Base-by-base conservation (phyloP, 257 asterid genomes). In the Gynochthodes officinalis region DNA sequence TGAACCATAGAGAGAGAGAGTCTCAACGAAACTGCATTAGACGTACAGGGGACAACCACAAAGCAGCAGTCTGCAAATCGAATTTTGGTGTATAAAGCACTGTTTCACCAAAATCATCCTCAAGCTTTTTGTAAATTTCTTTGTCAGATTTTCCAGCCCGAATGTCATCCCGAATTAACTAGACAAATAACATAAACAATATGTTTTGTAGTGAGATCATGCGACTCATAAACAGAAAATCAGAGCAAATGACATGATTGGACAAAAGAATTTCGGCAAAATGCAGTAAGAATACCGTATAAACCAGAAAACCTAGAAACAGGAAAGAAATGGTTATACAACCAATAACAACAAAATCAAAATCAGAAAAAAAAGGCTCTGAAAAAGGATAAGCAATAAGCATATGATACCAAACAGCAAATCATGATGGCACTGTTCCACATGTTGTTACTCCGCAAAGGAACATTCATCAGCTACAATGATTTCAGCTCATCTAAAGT, bases 41-140 rank as follows among this genome's bases (percentile, higher is more conserved):
- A 85, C 96, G 79, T 60, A 94, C 98, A 79, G 98, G 98, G 46
- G 96, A 79, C 58, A 91, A 85, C 98, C 97, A 94, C 68, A 94
- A 75, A 42, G 93, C 97, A 65, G 97, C 97, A 66, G 97, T 94
- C 83, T 94, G 98, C 88, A 87, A 49, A 75, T 91, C 97, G 52
- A 94, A 94, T 67, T 91, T 94, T 44, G 99, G 99, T 66, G 88
- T 77, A 67, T 94, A 91, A 74, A 89, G 96, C 72, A 94, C 96
- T 0, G 97, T 86, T 85, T 94, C 97, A 12, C 98, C 98, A 78
- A 80, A 94, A 69, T 94, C 96, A 7, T 88, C 93, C 85, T 88
- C 96, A 42, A 94, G 93, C 87, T 87, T 94, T 60, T 84, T 83
- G 84, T 62, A 94, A 79, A 94, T 89, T 58, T 91, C 98, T 78